Evolutionary conservation across 2,329 filamentous ascomycete species (phyloP).

Genomic region (Thermochaetoides dissita): DNA sequence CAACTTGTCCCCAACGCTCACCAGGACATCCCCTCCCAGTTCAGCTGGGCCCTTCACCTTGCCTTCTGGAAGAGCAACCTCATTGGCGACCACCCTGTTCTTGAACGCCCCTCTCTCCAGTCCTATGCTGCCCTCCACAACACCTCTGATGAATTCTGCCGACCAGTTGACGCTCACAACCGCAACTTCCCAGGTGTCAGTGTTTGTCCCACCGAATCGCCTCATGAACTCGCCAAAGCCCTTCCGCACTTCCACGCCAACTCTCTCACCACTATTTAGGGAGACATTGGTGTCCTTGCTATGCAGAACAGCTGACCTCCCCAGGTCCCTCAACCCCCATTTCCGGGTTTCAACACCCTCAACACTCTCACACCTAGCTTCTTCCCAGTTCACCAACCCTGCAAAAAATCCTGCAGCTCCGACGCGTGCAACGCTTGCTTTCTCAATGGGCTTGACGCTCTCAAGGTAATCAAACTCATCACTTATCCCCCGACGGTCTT

Average conservation of each 20-base stretch:
- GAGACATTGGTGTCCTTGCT: slow-evolving; percentile 15
- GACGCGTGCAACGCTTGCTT: slow-evolving; percentile 31
- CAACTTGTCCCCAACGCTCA: slow-evolving; percentile 12
- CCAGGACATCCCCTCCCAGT: slow-evolving; percentile 9
- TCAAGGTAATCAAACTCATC: slow-evolving; percentile 31
- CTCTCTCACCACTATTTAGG: background rate
- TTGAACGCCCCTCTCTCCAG: background rate
- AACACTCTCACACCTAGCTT: slow-evolving; percentile 27
- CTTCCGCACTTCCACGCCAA: slow-evolving; percentile 5
- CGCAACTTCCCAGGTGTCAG: slow-evolving; percentile 5
- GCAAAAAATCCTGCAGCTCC: slow-evolving; percentile 30
- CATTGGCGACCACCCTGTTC: slow-evolving; percentile 9
- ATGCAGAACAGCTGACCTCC: slow-evolving; percentile 20
- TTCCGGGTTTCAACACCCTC: slow-evolving; percentile 15
- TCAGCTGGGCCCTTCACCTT: slow-evolving; percentile 26
- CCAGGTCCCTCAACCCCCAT: slow-evolving; percentile 21
- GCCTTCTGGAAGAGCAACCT: slow-evolving; percentile 22
- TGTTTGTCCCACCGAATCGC: background rate
- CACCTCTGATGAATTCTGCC: slow-evolving; percentile 11
- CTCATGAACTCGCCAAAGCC: slow-evolving; percentile 26
- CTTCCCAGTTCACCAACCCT: slow-evolving; percentile 23
- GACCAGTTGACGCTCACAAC: slow-evolving; percentile 17
- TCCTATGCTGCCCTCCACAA: slow-evolving; percentile 2
- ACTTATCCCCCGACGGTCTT: slow-evolving; percentile 22
- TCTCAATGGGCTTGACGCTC: slow-evolving; percentile 30